Percentiles rank a stretch among this genome's conserved stretches.
phyloP scores from a whole-genome alignment of 2,329 filamentous ascomycete genomes.

The Zymoseptoria passerinii region DNA sequence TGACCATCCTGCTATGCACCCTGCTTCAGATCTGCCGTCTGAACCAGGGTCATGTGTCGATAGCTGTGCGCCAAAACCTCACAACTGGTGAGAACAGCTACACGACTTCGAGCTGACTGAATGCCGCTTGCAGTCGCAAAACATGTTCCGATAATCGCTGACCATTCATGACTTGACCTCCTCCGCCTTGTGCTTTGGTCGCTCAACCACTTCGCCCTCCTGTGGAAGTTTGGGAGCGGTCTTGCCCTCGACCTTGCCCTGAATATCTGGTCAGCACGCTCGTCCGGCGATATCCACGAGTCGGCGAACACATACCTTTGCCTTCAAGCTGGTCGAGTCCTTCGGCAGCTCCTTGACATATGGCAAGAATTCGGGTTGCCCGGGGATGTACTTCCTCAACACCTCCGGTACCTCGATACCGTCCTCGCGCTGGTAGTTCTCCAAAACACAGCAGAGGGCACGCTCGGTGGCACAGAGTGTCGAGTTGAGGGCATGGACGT shows the following conservation, averaged over 20 bases:
- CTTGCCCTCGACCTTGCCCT: conserved; percentile 13
- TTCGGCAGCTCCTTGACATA: conserved; percentile 81
- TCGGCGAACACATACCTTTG: conserved; percentile 25
- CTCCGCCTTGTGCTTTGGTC: conserved; percentile 27
- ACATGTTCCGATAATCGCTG: no score
- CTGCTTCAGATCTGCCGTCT: neutral
- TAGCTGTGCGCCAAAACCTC: neutral
- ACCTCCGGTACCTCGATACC: conserved; percentile 74
- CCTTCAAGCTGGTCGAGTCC: conserved; percentile 56
- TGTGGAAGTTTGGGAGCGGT: conserved; percentile 21
- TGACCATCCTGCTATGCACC: neutral
- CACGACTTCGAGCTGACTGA: no score
- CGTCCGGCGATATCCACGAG: neutral
- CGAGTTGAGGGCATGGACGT: conserved; percentile 87
- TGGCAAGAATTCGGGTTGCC: conserved; percentile 78
- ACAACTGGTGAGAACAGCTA: neutral
- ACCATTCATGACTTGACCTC: conserved; percentile 13
- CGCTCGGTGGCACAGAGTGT: conserved; percentile 86
- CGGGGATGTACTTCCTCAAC: conserved; percentile 82
- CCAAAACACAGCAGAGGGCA: conserved; percentile 85
- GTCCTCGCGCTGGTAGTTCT: conserved; percentile 92
- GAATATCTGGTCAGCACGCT: neutral
- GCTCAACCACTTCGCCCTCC: conserved; percentile 27
- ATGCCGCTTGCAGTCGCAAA: no score
- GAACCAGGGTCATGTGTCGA: neutral